Evolutionary conservation across 805 yeast genomes (phyloP), one percentile per base, ranked within the genome.

Genomic region (Yamadazyma tumulicola): DNA sequence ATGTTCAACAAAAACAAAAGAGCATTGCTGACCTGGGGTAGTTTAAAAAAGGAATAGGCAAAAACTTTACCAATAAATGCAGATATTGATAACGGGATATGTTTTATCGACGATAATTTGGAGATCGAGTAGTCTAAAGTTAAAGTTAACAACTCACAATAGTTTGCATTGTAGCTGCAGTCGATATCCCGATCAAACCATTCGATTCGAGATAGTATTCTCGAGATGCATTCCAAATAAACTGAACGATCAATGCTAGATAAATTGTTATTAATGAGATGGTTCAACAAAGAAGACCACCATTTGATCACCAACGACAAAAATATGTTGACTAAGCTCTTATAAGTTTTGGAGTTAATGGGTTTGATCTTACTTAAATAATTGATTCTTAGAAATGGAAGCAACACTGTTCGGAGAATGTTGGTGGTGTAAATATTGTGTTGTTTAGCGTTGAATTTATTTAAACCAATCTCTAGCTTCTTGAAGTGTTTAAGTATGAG

Each of bases 51-150:
- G 3, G 77, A 61, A 48, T 77, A 75, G 1, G 88, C 88, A 52
- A 83, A 72, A 3, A 79, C 71, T 48, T 83, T 82, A 5, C 91
- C 91, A 9, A 77, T 62, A 45, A 82, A 81, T 3, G 87, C 86
- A 15, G 77, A 66, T 14, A 74, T 55, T 5, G 81, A 66, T n/a
- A 77, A 54, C 0, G 85, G 67, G 8, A 79, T 60, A 16, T 64
- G 64, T 42, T 79, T 79, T 37, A 68, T 47, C 31, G 67, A 59
- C 21, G 58, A 51, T 37, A 79, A 57, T 44, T 72, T 69, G 32
- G 59, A 52, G 9, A 82, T 64, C 35, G 76, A 65, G 45, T 66
- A 72, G 31, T 70, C 73, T 34, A 79, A 56, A 1, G 91, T 81
- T 25, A 66, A 61, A n/a, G 64, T 51, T 17, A 83, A 57, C 15